Percentiles rank a stretch among this genome's conserved stretches.
These are phyloP conservation scores for Paramyrothecium roridum DNA, from an alignment of 2,329 filamentous ascomycete species.

Conservation along the genomic window DNA sequence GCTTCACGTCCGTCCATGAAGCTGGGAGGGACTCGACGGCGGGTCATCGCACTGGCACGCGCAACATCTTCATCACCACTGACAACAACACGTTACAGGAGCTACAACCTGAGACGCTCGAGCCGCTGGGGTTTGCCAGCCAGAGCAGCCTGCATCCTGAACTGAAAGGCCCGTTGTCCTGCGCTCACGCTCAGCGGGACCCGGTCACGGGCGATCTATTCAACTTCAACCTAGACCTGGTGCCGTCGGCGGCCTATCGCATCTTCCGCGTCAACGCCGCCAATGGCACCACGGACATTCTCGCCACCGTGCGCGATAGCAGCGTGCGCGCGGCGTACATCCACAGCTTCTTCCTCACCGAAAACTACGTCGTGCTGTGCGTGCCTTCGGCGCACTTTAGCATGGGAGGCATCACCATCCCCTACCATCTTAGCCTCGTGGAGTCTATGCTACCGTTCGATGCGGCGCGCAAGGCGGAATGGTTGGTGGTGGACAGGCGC, in stretches of 20 bases:
- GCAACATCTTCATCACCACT: slow-evolving; percentile 51
- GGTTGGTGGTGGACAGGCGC: slow-evolving; percentile 72
- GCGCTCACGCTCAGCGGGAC: slow-evolving; percentile 70
- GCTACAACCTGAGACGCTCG: slow-evolving; percentile 67
- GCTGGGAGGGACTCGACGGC: slow-evolving; percentile 1
- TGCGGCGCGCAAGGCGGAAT: slow-evolving; percentile 51
- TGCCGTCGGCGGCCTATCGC: slow-evolving; percentile 57
- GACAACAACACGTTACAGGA: slow-evolving; percentile 57
- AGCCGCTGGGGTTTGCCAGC: slow-evolving; percentile 62
- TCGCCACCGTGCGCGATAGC: slow-evolving; percentile 60
- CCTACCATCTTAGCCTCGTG: slow-evolving; percentile 64
- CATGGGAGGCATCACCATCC: slow-evolving; percentile 54
- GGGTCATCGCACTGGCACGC: slow-evolving; percentile 34
- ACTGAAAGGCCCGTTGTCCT: slow-evolving; percentile 64
- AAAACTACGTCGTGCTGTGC: slow-evolving; percentile 69
- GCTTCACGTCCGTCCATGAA: slow-evolving; percentile 30
- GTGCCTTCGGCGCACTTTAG: slow-evolving; percentile 64
- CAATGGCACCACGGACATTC: slow-evolving; percentile 64
- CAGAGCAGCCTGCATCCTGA: slow-evolving; percentile 64
- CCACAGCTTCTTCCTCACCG: slow-evolving; percentile 76
- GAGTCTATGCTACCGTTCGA: slow-evolving; percentile 67
- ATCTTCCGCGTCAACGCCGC: slow-evolving; percentile 63
- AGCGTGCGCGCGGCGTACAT: slow-evolving; percentile 64
- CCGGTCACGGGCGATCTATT: slow-evolving; percentile 71
- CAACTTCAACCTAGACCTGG: slow-evolving; percentile 77